Conservation (phyloP, 2,329 filamentous ascomycete genomes). For the Cladosporium cucumerinum region DNA sequence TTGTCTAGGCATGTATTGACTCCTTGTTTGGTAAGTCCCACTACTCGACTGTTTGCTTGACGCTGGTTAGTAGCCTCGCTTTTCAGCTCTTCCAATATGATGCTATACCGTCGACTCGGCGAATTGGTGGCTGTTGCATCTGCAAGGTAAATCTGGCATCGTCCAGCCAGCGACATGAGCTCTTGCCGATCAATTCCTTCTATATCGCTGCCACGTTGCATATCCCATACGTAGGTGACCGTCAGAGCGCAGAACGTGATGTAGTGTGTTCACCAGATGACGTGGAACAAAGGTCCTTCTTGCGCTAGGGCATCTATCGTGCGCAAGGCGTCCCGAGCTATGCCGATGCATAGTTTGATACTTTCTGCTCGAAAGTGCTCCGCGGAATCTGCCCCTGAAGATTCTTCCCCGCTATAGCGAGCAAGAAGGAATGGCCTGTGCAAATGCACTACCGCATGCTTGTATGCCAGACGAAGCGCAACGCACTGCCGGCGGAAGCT, state of each 20-base stretch:
- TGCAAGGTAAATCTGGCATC: slow-evolving; percentile 46
- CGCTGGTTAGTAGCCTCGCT: slow-evolving; percentile 33
- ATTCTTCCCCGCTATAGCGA: neutral
- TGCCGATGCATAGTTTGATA: slow-evolving; percentile 13
- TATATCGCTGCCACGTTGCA: slow-evolving; percentile 35
- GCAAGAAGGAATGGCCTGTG: slow-evolving; percentile 34
- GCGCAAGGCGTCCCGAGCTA: slow-evolving; percentile 15
- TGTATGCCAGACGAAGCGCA: slow-evolving; percentile 34
- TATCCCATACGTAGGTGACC: slow-evolving; percentile 49
- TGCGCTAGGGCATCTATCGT: slow-evolving; percentile 40
- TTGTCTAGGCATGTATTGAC: neutral
- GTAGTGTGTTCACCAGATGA: slow-evolving; percentile 51
- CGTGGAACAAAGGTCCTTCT: slow-evolving; percentile 40
- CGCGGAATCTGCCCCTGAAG: neutral
- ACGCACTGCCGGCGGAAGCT: slow-evolving; percentile 39
- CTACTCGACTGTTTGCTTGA: neutral
- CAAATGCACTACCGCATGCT: slow-evolving; percentile 36
- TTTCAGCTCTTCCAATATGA: slow-evolving; percentile 47
- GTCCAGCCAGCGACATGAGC: slow-evolving; percentile 43
- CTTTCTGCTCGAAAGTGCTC: slow-evolving; percentile 5
- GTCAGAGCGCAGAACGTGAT: slow-evolving; percentile 49
- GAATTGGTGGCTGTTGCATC: slow-evolving; percentile 47
- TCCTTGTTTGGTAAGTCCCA: neutral
- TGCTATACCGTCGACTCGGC: slow-evolving; percentile 47
- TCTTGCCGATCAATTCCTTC: slow-evolving; percentile 17